These are phyloP conservation scores for Crotalaria pallida DNA, from an alignment of 306 rosid genomes.

Conservation along the genomic window DNA sequence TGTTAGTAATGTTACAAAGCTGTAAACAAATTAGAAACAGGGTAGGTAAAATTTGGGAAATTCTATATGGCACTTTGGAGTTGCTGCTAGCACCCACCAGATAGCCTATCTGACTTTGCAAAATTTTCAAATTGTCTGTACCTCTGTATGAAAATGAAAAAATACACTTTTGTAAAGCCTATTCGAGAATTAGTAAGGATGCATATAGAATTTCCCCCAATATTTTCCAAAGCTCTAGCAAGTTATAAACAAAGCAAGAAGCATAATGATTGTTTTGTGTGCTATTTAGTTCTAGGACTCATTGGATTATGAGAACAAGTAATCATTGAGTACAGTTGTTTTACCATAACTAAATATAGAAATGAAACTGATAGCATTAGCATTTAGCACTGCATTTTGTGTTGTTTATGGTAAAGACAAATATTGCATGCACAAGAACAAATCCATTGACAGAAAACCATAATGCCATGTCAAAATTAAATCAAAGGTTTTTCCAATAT, in stretches of 20 bases:
- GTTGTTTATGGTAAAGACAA: background rate
- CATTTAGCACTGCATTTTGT: background rate
- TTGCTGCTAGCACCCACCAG: too few relatives aligned
- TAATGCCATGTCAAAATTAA: background rate
- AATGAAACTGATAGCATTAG: background rate
- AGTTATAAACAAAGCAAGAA: background rate
- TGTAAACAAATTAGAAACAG: background rate
- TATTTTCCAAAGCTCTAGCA: background rate
- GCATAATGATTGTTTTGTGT: background rate
- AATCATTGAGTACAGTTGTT: background rate
- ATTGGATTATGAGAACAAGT: background rate
- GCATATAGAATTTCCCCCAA: too few relatives aligned
- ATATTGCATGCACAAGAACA: background rate
- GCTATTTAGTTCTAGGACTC: background rate
- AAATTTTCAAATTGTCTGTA: too few relatives aligned
- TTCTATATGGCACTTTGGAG: too few relatives aligned
- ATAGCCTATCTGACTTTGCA: too few relatives aligned
- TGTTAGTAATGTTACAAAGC: background rate
- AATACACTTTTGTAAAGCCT: too few relatives aligned
- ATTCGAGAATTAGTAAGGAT: too few relatives aligned
- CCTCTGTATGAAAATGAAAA: too few relatives aligned
- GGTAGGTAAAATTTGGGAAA: too few relatives aligned
- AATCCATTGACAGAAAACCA: background rate
- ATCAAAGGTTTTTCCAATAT: background rate
- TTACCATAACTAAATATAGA: background rate